Evolutionary conservation across 1,284 basidiomycete genomes (phyloP).

Genomic region (Boletus semigastroideus): DNA sequence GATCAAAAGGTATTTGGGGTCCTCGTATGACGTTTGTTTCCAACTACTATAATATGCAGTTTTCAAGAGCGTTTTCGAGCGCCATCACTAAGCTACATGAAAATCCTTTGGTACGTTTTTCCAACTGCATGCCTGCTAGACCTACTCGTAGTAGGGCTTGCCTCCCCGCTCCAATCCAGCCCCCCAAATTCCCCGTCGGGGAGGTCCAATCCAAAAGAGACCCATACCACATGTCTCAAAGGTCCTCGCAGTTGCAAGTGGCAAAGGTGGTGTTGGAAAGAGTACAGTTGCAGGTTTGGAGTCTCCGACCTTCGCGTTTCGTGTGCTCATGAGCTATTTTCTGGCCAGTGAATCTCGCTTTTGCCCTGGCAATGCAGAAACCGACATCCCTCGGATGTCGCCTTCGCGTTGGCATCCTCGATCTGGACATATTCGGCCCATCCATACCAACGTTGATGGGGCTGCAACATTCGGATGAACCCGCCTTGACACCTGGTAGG

Average conservation of each 20-base stretch:
- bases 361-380: constrained; percentile 58
- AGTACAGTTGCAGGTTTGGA: constrained; percentile 84
- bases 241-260: constrained; percentile 87
- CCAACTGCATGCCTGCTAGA: constrained; percentile 10
- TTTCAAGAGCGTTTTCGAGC: constrained; percentile 20
- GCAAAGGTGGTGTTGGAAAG: constrained; percentile 97
- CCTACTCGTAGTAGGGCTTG: constrained; percentile 46
- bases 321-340: background rate
- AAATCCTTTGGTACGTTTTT: constrained; percentile 43
- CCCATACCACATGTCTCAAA: constrained; percentile 66
- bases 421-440: constrained; percentile 96
- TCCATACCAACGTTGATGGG: constrained; percentile 97
- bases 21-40: background rate
- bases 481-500: constrained; percentile 72
- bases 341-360: constrained; percentile 76
- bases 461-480: constrained; percentile 78
- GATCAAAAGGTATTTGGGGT: constrained; percentile 7
- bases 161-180: constrained; percentile 43
- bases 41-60: constrained; percentile 3
- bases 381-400: constrained; percentile 28
- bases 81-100: constrained; percentile 34
- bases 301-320: background rate
- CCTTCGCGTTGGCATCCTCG: constrained; percentile 82
- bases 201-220: constrained; percentile 54
- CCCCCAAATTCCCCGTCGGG: constrained; percentile 63